phyloP scores from a whole-genome alignment of 306 rosid genomes.

The Benincasa hispida region DNA sequence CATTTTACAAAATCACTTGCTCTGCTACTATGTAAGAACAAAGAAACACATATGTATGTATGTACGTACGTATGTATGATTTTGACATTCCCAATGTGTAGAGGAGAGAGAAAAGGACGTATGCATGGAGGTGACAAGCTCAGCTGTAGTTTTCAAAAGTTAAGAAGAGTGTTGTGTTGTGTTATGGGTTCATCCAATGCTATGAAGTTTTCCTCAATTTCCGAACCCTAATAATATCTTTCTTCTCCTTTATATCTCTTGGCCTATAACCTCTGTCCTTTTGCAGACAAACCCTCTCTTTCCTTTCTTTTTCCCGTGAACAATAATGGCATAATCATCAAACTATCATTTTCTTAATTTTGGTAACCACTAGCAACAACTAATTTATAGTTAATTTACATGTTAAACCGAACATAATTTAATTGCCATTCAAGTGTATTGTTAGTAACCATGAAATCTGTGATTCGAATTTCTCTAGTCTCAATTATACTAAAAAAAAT shows the following conservation, averaged over 20 bases:
- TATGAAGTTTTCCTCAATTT: not conserved
- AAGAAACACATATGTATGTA: not conserved
- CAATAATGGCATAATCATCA: not conserved
- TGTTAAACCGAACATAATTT: too few relatives aligned
- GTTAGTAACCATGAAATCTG: too few relatives aligned
- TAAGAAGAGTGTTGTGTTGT: slow-evolving; percentile 16
- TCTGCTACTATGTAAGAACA: not conserved
- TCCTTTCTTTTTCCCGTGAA: not conserved
- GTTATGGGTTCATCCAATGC: not conserved
- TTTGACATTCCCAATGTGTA: not conserved
- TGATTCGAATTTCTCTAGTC: too few relatives aligned
- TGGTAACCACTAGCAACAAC: too few relatives aligned
- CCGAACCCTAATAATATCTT: not conserved
- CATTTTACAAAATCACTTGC: not conserved
- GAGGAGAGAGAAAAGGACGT: slow-evolving; percentile 68
- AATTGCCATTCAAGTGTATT: too few relatives aligned
- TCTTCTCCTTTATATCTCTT: not conserved
- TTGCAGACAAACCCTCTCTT: not conserved
- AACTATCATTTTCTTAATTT: too few relatives aligned
- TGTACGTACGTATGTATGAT: slow-evolving; percentile 13
- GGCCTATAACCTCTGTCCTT: not conserved
- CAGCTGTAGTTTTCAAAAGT: slow-evolving; percentile 71
- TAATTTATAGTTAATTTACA: too few relatives aligned
- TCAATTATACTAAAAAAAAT: too few relatives aligned
- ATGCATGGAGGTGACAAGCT: slow-evolving; percentile 85